Evolutionary conservation across 2,329 filamentous ascomycete genomes (phyloP).

Genomic region (Sporothrix phasma): DNA sequence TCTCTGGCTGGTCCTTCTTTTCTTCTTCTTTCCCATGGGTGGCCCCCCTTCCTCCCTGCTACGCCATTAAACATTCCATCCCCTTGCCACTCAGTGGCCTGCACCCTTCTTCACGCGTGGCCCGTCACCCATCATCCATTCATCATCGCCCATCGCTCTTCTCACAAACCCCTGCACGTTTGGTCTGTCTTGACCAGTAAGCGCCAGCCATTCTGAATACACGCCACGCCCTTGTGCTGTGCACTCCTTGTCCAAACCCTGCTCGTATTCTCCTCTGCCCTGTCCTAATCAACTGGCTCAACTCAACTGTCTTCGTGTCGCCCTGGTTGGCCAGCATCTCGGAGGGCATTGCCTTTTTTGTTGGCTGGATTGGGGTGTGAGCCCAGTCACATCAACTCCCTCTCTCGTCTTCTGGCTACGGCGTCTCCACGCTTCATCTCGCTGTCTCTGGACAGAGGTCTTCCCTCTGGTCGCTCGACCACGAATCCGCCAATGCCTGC

Average conservation of each 20-base stretch:
- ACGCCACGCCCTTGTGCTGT: background rate
- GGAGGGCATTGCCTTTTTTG: slow-evolving; percentile 9
- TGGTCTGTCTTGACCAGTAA: background rate
- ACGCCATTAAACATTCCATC: slow-evolving; percentile 6
- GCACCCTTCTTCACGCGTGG: background rate
- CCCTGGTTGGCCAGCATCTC: slow-evolving; percentile 4
- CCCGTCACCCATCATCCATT: background rate
- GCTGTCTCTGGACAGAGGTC: too few relatives aligned
- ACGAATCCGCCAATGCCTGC: background rate
- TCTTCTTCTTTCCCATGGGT: background rate
- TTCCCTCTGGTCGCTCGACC: too few relatives aligned
- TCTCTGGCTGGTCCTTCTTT: background rate
- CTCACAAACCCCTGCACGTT: background rate
- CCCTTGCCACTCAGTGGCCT: background rate
- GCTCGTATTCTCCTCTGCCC: background rate
- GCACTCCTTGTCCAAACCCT: background rate
- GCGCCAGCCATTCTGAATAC: background rate
- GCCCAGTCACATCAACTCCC: background rate
- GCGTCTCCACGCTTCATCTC: too few relatives aligned
- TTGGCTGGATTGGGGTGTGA: background rate
- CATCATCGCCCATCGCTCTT: background rate
- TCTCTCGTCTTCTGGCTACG: background rate
- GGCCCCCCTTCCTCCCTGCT: background rate
- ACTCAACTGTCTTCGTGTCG: background rate
- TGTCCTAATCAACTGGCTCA: background rate